Conservation (phyloP, 768 basidiomycete genomes). For the Suillus luteus region DNA sequence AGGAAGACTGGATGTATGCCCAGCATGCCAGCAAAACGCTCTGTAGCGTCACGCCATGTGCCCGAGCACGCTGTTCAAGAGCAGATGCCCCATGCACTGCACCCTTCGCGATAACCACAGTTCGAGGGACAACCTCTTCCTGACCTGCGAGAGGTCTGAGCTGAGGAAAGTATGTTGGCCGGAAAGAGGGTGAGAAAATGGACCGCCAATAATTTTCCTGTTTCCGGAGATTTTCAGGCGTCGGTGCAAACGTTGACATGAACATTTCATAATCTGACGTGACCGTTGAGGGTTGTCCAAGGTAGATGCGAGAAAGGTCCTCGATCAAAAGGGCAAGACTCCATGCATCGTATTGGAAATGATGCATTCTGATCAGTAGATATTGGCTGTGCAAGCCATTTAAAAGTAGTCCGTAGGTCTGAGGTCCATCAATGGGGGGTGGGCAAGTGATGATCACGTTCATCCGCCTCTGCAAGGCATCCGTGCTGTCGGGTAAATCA, state of each 20-base stretch:
- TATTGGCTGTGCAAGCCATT: slow-evolving; percentile 17
- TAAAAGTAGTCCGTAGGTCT: slow-evolving; percentile 26
- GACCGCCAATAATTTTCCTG: slow-evolving; percentile 40
- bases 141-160: slow-evolving; percentile 2
- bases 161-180: slow-evolving; percentile 31
- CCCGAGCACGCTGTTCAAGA: slow-evolving; percentile 47
- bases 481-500: slow-evolving; percentile 13
- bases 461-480: slow-evolving; percentile 20
- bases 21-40: slow-evolving; percentile 46
- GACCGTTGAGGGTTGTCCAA: slow-evolving; percentile 24
- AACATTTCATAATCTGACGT: slow-evolving; percentile 33
- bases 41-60: slow-evolving; percentile 37
- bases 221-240: slow-evolving; percentile 20
- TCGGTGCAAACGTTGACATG: slow-evolving; percentile 26
- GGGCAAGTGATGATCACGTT: slow-evolving; percentile 24
- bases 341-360: slow-evolving; percentile 55
- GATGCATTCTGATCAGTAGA: slow-evolving; percentile 41
- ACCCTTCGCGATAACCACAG: slow-evolving; percentile 36
- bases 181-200: slow-evolving; percentile 32
- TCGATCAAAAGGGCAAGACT: slow-evolving; percentile 43
- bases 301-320: slow-evolving; percentile 42
- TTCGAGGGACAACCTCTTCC: slow-evolving; percentile 6
- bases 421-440: slow-evolving; percentile 21
- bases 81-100: slow-evolving; percentile 45
- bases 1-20: slow-evolving; percentile 40